phyloP scores from a whole-genome alignment of 2,329 filamentous ascomycete genomes.

The Fusarium verticillioides region DNA sequence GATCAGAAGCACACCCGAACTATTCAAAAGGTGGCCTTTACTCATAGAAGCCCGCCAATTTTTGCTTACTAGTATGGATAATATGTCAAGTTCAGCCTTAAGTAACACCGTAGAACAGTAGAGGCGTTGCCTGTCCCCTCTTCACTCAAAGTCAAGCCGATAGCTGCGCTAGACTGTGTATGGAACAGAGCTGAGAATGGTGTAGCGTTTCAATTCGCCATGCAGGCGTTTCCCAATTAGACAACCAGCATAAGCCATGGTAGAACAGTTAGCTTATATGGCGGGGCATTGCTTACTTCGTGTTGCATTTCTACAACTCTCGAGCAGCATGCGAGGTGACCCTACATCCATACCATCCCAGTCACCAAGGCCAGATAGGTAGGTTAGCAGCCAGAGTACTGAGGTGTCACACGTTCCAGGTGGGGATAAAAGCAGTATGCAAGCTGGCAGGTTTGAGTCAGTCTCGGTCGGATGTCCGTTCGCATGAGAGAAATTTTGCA shows the following conservation, averaged over 20 bases:
- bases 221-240: neutral
- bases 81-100: neutral
- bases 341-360: constrained; percentile 14
- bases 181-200: neutral
- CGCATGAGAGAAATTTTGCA: constrained; percentile 7
- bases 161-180: neutral
- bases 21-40: neutral
- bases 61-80: neutral
- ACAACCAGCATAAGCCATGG: constrained; percentile 4
- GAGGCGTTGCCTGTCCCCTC: neutral
- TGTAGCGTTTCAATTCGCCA: neutral
- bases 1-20: neutral
- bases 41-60: neutral
- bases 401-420: constrained; percentile 16
- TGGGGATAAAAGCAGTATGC: constrained; percentile 14
- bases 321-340: constrained; percentile 31
- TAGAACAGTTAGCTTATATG: constrained; percentile 4
- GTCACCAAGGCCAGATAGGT: neutral
- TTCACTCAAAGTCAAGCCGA: neutral
- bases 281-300: constrained; percentile 19
- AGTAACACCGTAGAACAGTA: neutral
- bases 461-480: constrained; percentile 1
- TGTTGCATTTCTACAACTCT: constrained; percentile 11
- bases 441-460: constrained; percentile 22
- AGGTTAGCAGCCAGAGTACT: neutral